Conservation (phyloP, 257 asterid genomes). For the Solanum dulcamara region DNA sequence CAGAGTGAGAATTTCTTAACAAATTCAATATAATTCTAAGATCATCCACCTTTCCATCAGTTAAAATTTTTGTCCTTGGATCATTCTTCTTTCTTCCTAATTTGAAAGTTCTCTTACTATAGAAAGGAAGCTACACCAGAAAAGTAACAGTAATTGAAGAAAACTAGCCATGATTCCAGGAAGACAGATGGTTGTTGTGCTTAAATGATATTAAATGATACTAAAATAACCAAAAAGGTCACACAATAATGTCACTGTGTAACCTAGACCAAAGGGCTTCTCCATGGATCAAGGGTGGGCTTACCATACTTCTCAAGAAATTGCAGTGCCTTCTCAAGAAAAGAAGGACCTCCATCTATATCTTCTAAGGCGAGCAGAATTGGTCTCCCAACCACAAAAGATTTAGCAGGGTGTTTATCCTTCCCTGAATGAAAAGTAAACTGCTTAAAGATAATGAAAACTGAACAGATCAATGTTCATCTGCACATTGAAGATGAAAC, state of each 20-base stretch:
- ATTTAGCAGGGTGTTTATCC: conserved; percentile 74
- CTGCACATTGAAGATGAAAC: background rate
- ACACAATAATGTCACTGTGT: background rate
- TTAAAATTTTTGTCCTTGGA: background rate
- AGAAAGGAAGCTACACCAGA: background rate
- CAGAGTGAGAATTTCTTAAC: background rate
- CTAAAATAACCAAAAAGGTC: background rate
- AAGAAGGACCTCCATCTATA: conserved; percentile 94
- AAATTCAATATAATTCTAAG: background rate
- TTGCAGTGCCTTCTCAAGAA: conserved; percentile 83
- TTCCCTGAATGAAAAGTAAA: conserved; percentile 53
- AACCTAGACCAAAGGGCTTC: background rate
- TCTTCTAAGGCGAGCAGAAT: conserved; percentile 88
- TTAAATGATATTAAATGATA: background rate
- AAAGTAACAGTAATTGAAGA: background rate
- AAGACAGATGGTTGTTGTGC: background rate
- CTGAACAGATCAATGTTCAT: background rate
- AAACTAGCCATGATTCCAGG: background rate
- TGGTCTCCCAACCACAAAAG: conserved; percentile 93
- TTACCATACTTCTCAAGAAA: conserved; percentile 87
- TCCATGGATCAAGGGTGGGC: conserved; percentile 4
- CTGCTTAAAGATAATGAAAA: background rate
- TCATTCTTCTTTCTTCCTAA: background rate
- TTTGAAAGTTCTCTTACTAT: background rate
- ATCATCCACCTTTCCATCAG: background rate